Percentiles rank a stretch among this genome's conserved stretches.
Evolutionary conservation across 2,329 filamentous ascomycete species (phyloP).

Genomic region (Periconia sp.): DNA sequence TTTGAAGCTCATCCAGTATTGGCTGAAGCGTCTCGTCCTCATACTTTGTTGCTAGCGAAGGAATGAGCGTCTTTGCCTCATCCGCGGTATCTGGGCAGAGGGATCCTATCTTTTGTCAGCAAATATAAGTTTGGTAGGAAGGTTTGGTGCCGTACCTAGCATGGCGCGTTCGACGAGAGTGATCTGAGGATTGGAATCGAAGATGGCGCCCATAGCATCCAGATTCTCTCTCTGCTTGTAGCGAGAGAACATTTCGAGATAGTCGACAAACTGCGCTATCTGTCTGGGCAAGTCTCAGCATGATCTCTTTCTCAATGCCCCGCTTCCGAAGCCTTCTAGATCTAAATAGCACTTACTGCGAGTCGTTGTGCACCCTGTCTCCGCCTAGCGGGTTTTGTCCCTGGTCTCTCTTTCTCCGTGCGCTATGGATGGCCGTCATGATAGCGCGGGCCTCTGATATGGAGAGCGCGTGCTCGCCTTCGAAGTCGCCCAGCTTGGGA

Average conservation of each 20-base stretch:
- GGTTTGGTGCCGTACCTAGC: slow-evolving; percentile 64
- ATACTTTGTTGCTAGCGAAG: slow-evolving; percentile 87
- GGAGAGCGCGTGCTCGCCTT: slow-evolving; percentile 88
- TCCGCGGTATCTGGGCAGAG: slow-evolving; percentile 91
- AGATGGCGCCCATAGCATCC: slow-evolving; percentile 87
- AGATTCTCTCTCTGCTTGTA: slow-evolving; percentile 96
- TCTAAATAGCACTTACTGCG: slow-evolving; percentile 42
- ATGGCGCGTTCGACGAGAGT: slow-evolving; percentile 94
- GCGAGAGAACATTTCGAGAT: slow-evolving; percentile 91
- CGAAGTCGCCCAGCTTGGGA: slow-evolving; percentile 91
- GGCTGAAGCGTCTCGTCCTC: slow-evolving; percentile 86
- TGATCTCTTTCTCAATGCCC: slow-evolving; percentile 7
- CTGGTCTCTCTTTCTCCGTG: slow-evolving; percentile 73
- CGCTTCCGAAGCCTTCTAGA: too few species aligned
- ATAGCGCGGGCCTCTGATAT: slow-evolving; percentile 91
- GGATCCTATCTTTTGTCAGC: too few species aligned
- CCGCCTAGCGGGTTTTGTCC: slow-evolving; percentile 73
- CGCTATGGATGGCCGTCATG: slow-evolving; percentile 85
- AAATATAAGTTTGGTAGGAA: slow-evolving; percentile 15
- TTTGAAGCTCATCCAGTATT: slow-evolving; percentile 87
- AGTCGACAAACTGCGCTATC: slow-evolving; percentile 85
- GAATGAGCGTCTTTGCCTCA: slow-evolving; percentile 95
- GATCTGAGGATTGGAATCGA: slow-evolving; percentile 79
- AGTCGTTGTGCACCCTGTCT: slow-evolving; percentile 73
- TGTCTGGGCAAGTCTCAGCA: slow-evolving; percentile 60